These are phyloP conservation scores for Grigorovia transvaalensis DNA, from an alignment of 805 yeast genomes.

Conservation along the genomic window DNA sequence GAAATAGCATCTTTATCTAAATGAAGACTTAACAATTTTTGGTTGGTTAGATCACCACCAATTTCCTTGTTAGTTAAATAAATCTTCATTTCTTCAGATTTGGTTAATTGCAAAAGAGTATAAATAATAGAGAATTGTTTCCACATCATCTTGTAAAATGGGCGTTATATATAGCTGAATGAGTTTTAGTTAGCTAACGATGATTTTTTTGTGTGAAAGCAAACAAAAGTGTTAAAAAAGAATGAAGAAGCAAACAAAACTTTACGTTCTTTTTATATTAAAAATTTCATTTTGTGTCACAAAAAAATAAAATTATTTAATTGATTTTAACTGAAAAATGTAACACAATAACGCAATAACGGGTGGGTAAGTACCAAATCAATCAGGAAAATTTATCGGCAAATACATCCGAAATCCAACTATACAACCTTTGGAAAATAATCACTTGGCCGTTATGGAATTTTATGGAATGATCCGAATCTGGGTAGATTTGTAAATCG, in stretches of 20 bases:
- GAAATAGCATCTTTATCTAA: constrained; percentile 13
- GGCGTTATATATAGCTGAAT: not conserved
- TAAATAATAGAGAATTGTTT: constrained; percentile 6
- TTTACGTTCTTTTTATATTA: not conserved
- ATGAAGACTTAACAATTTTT: constrained; percentile 10
- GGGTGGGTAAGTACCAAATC: not conserved
- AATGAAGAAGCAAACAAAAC: not conserved
- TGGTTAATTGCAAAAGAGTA: not conserved
- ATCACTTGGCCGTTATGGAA: constrained; percentile 71
- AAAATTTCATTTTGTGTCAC: not conserved
- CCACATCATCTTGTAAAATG: constrained; percentile 5
- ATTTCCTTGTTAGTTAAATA: constrained; percentile 14
- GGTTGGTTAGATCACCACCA: constrained; percentile 13
- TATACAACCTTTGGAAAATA: constrained; percentile 57
- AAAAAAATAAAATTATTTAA: not conserved
- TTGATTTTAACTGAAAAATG: not conserved
- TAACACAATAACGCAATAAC: not conserved
- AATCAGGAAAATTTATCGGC: constrained; percentile 23
- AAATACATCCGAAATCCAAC: constrained; percentile 61
- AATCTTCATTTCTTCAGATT: constrained; percentile 5
- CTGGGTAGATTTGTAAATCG: constrained; percentile 86
- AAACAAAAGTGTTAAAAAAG: not conserved
- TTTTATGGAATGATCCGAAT: constrained; percentile 75
- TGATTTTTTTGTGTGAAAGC: not conserved
- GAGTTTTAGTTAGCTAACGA: not conserved